Conservation (phyloP, 371 early-diverging fungal species). For the Rhizopus stolonifer region DNA sequence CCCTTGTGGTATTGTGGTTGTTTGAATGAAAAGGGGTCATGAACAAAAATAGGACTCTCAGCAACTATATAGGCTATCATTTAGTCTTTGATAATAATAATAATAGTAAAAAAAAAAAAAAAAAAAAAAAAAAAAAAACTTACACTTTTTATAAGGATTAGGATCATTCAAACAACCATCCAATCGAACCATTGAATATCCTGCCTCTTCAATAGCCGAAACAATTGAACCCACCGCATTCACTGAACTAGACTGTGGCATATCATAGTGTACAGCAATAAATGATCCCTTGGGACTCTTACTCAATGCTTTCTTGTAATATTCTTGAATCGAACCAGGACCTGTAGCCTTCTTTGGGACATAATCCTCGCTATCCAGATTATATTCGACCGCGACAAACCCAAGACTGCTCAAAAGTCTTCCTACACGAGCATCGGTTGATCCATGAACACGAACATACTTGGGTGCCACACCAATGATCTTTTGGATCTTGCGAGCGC, state of each 20-base stretch:
- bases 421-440: slow-evolving; percentile 41
- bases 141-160: slow-evolving; percentile 42
- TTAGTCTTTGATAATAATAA: too few relatives aligned
- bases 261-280: slow-evolving; percentile 55
- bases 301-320: slow-evolving; percentile 19
- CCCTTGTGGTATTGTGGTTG: slow-evolving; percentile 51
- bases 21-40: slow-evolving; percentile 49
- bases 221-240: slow-evolving; percentile 46
- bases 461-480: slow-evolving; percentile 54
- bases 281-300: slow-evolving; percentile 52
- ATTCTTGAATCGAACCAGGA: slow-evolving; percentile 3
- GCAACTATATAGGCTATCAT: slow-evolving; percentile 17
- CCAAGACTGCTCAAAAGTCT: slow-evolving; percentile 49
- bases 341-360: slow-evolving; percentile 25
- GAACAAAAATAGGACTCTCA: slow-evolving; percentile 28
- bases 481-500: slow-evolving; percentile 44
- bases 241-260: slow-evolving; percentile 56
- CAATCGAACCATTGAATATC: slow-evolving; percentile 59
- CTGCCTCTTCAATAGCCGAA: slow-evolving; percentile 46
- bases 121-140: background rate
- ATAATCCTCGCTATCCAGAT: slow-evolving; percentile 58
- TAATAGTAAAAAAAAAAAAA: background rate
- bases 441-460: slow-evolving; percentile 53
- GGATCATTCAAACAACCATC: slow-evolving; percentile 59
- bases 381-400: slow-evolving; percentile 52